phyloP scores from a whole-genome alignment of 2,329 filamentous ascomycete species.

The Botryotinia calthae region DNA sequence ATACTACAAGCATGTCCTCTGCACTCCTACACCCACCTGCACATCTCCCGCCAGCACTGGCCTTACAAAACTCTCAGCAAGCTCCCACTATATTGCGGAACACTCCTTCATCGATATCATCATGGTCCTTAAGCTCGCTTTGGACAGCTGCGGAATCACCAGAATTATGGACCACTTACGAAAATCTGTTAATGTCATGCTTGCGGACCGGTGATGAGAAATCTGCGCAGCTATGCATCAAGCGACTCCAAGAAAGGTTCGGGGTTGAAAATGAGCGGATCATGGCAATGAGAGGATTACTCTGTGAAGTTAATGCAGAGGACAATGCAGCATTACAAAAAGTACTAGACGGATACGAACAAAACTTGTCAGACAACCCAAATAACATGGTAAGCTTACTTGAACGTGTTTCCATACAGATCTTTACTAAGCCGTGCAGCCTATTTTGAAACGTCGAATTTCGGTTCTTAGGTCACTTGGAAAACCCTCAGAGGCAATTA shows the following conservation, averaged over 20 bases:
- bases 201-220: slow-evolving; percentile 80
- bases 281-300: slow-evolving; percentile 76
- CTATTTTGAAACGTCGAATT: slow-evolving; percentile 79
- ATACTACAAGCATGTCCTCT: slow-evolving; percentile 45
- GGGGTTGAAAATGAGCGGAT: slow-evolving; percentile 81
- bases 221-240: slow-evolving; percentile 71
- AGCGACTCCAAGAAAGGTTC: slow-evolving; percentile 75
- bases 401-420: slow-evolving; percentile 5
- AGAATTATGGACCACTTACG: slow-evolving; percentile 80
- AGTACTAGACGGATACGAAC: slow-evolving; percentile 75
- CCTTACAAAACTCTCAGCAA: slow-evolving; percentile 58
- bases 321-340: slow-evolving; percentile 62
- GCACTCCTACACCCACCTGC: slow-evolving; percentile 57
- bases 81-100: slow-evolving; percentile 55
- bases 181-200: slow-evolving; percentile 82
- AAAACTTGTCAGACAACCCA: slow-evolving; percentile 67
- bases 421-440: slow-evolving; percentile 50
- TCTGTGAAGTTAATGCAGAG: slow-evolving; percentile 77
- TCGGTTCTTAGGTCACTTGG: slow-evolving; percentile 75
- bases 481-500: slow-evolving; percentile 68
- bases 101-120: slow-evolving; percentile 53
- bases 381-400: slow-evolving; percentile 69
- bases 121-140: slow-evolving; percentile 53
- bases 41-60: slow-evolving; percentile 55
- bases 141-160: slow-evolving; percentile 64